Evolutionary conservation across 192 early-diverging fungal genomes (phyloP).

Genomic region (Coemansia sp.): DNA sequence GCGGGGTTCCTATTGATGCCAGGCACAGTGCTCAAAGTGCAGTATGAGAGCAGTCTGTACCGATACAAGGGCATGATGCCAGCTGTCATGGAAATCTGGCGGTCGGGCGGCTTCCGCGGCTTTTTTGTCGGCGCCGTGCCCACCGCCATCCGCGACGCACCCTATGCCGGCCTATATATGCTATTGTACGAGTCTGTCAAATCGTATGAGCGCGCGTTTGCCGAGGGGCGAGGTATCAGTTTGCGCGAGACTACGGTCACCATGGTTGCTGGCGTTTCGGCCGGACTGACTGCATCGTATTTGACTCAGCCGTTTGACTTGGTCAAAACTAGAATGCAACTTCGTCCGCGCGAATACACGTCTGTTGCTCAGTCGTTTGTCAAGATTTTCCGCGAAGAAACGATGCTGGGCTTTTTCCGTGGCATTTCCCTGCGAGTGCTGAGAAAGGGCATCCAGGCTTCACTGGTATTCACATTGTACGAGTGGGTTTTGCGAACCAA

Average conservation of each 20-base stretch:
- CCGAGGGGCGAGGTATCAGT: constrained; percentile 35
- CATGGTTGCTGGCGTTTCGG: constrained; percentile 64
- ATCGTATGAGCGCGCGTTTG: constrained; percentile 36
- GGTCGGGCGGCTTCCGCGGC: constrained; percentile 69
- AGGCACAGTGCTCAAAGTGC: constrained; percentile 88
- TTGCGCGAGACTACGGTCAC: constrained; percentile 62
- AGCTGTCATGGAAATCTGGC: constrained; percentile 70
- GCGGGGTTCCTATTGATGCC: constrained; percentile 93
- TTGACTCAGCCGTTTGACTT: constrained; percentile 94
- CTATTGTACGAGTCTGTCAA: constrained; percentile 86
- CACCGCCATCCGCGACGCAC: constrained; percentile 86
- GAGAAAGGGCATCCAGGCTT: constrained; percentile 81
- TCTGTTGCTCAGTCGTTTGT: constrained; percentile 44
- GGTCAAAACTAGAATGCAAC: constrained; percentile 90
- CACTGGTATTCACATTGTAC: constrained; percentile 92
- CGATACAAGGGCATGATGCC: constrained; percentile 71
- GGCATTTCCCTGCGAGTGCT: constrained; percentile 80
- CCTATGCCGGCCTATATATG: constrained; percentile 88
- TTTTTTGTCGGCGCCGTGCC: constrained; percentile 87
- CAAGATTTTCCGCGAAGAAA: constrained; percentile 69
- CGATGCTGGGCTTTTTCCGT: constrained; percentile 76
- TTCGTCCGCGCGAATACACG: constrained; percentile 74
- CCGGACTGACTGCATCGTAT: constrained; percentile 73
- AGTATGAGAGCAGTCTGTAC: constrained; percentile 89
- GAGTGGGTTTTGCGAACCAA: constrained; percentile 61